phyloP scores from a whole-genome alignment of 1,139 yeast genomes.

The Diutina rugosa region DNA sequence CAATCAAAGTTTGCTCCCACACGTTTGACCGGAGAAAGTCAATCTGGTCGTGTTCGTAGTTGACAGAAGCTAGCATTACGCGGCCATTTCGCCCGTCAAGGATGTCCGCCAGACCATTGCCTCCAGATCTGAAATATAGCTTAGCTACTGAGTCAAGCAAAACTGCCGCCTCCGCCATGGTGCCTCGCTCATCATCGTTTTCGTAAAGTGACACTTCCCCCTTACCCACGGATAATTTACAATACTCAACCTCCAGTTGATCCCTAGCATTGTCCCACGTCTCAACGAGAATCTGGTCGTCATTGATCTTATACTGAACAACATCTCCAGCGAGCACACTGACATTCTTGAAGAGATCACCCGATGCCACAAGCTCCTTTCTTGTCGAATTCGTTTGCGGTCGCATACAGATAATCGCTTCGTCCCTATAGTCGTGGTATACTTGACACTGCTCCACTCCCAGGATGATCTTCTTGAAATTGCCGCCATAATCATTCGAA shows the following conservation, averaged over 20 bases:
- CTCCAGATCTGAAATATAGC: background rate
- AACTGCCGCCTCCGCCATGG: background rate
- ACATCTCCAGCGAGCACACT: background rate
- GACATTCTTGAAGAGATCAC: background rate
- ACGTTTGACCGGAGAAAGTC: slow-evolving; percentile 82
- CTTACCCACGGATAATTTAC: too few relatives aligned
- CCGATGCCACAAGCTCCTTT: background rate
- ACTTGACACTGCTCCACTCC: background rate
- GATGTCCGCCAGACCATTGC: background rate
- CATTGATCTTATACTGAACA: background rate
- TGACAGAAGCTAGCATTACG: background rate
- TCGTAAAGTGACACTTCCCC: too few relatives aligned
- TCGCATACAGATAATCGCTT: background rate
- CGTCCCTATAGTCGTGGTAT: background rate
- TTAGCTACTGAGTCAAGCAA: too few relatives aligned
- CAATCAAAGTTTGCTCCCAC: slow-evolving; percentile 74
- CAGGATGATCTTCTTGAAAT: background rate
- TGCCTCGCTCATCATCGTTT: too few relatives aligned
- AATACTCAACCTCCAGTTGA: background rate
- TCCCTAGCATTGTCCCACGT: background rate
- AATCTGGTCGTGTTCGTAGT: background rate
- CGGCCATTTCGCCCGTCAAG: background rate
- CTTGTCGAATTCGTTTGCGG: background rate
- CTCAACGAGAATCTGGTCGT: background rate
- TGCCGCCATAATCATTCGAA: background rate